Percentiles rank a stretch among this genome's conserved stretches.
phyloP scores from a whole-genome alignment of 2,329 filamentous ascomycete genomes.

The Botrytis byssoidea region DNA sequence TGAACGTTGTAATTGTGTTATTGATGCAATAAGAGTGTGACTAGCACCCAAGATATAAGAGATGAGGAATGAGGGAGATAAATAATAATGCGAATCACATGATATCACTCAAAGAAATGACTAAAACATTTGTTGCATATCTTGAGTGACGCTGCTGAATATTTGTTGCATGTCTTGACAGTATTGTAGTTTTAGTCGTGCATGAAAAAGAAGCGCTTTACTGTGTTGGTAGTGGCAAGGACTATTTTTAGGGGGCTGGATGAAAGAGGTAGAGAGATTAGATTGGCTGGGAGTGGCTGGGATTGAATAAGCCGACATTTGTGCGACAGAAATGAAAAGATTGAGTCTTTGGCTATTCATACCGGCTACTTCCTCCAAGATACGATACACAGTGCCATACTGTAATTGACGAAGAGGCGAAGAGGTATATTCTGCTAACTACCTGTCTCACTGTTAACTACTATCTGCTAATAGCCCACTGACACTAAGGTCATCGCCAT shows the following conservation, averaged over 20 bases:
- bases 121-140: conserved; percentile 21
- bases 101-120: background rate
- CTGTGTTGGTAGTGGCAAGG: background rate
- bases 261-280: background rate
- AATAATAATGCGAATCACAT: background rate
- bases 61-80: background rate
- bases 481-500: background rate
- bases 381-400: background rate
- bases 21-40: background rate
- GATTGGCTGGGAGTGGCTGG: conserved; percentile 1
- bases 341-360: background rate
- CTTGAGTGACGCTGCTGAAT: conserved; percentile 12
- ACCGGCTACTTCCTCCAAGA: background rate
- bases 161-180: conserved; percentile 15
- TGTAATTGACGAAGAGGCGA: background rate
- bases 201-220: conserved; percentile 7
- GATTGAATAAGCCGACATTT: background rate
- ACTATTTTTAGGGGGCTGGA: conserved; percentile 4
- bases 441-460: background rate
- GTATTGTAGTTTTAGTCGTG: background rate
- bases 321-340: background rate
- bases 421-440: background rate
- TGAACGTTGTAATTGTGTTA: background rate
- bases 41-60: background rate
- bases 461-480: background rate